Percentiles rank a stretch among this genome's conserved stretches.
Evolutionary conservation across 2,329 filamentous ascomycete species (phyloP).

Genomic region (Fusarium multiceps): DNA sequence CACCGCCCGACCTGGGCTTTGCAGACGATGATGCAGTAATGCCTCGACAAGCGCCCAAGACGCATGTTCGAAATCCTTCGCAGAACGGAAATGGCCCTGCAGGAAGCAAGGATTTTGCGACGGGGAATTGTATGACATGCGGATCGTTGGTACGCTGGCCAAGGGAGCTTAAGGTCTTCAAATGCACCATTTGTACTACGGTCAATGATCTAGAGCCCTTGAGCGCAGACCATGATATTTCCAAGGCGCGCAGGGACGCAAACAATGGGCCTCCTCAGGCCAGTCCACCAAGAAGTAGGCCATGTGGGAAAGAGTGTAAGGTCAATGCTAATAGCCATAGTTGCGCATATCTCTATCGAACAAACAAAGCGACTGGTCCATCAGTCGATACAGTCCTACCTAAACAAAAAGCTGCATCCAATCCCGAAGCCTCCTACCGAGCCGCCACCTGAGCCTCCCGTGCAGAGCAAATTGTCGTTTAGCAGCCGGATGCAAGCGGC

Average conservation of each 20-base stretch:
- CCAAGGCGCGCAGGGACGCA: slow-evolving; percentile 40
- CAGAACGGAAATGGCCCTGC: slow-evolving; percentile 49
- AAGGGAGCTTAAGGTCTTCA: slow-evolving; percentile 75
- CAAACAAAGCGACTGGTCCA: slow-evolving; percentile 50
- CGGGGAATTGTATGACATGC: slow-evolving; percentile 87
- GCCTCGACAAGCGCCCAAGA: slow-evolving; percentile 44
- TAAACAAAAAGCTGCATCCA: slow-evolving; percentile 44
- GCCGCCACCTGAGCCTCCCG: slow-evolving; percentile 19
- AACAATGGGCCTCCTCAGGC: slow-evolving; percentile 27
- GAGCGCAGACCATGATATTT: slow-evolving; percentile 32
- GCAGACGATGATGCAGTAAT: slow-evolving; percentile 47
- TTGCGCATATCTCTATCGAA: slow-evolving; percentile 49
- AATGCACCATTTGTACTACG: slow-evolving; percentile 85
- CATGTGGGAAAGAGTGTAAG: not conserved
- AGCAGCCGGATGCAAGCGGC: slow-evolving; percentile 36
- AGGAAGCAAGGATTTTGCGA: slow-evolving; percentile 68
- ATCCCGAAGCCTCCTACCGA: slow-evolving; percentile 29
- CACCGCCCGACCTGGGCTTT: slow-evolving; percentile 49
- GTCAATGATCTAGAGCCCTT: slow-evolving; percentile 76
- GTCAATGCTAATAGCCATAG: slow-evolving; percentile 35
- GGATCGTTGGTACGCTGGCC: slow-evolving; percentile 85
- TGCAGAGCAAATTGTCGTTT: slow-evolving; percentile 35
- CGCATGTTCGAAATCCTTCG: slow-evolving; percentile 40
- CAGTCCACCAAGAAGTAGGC: slow-evolving; percentile 34
- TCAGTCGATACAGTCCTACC: slow-evolving; percentile 50